Evolutionary conservation across 129 eudicot species (phyloP), one percentile per base, ranked within the genome.

Genomic region (Deinandra increscens): DNA sequence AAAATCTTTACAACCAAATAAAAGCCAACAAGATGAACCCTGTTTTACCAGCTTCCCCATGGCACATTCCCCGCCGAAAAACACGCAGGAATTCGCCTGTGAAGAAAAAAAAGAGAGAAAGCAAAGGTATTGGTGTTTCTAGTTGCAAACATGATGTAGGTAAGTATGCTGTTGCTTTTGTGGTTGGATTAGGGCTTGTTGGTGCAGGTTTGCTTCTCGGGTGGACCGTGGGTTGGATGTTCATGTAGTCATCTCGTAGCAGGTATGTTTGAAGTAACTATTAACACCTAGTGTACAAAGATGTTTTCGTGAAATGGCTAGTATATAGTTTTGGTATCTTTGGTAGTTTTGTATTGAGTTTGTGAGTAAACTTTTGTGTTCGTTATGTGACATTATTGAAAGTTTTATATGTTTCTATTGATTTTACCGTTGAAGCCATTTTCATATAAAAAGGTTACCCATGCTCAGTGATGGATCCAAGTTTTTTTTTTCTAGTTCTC

Each of bases 191-290:
- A 81, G 75, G 96, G 60, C 91, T 91, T 49, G 91, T 88, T 68
- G 94, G 97, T 60, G 97, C 96, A 7, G 97, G 97, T 54, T 86
- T 91, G 83, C 77, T 91, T 50, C 76, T 91, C 41, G 97, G 97
- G 12, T 91, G 97, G 97, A 91, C 91, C 0, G 75, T 86, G 0
- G 96, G 94, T 33, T 88, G 94, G 96, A 84, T 91, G 91, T 71
- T 87, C 29, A 70, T 81, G 79, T 75, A 81, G 85, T 79, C 29
- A 9, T 37, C 23, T 37, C 23, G 0, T 59, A 34, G 58, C 6
- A 45, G 43, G 45, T 60, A 20, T 68, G 75, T 68, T 76, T 66
- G 34, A 54, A 19, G 64, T 60, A 64, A 54, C 18, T 75, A 49
- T 58, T 58, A 23, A 4, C 19, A 3, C 8, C 5, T 68, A 37